A percentile compares a stretch with the other conserved stretches of the same genome.
These are phyloP conservation scores for Pythium rhizo-oryzae DNA, from an alignment of 352 stramenopile genomes.

Conservation along the genomic window DNA sequence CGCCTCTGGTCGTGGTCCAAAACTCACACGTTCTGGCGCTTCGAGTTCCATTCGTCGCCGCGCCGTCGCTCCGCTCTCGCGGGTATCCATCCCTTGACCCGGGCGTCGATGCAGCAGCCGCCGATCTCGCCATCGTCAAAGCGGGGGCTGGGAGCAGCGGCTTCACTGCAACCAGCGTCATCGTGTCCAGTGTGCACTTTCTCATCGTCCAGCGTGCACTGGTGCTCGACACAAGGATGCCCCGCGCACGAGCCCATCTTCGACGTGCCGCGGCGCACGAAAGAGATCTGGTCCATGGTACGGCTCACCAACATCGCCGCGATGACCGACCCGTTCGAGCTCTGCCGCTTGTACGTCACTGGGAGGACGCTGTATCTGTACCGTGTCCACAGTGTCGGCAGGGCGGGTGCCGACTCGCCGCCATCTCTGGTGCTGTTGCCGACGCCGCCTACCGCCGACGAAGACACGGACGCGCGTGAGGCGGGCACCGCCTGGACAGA, in stretches of 20 bases:
- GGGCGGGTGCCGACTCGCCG: too few species aligned
- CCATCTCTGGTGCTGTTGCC: not conserved
- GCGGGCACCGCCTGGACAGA: too few species aligned
- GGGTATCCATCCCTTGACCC: not conserved
- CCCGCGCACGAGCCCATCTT: conserved; percentile 4
- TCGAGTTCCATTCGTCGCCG: not conserved
- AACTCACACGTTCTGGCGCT: not conserved
- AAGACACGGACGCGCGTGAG: not conserved
- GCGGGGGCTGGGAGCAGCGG: too few species aligned
- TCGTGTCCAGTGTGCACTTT: not conserved
- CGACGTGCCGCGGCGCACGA: not conserved
- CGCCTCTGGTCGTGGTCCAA: not conserved
- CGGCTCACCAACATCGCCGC: conserved; percentile 21
- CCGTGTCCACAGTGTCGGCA: not conserved
- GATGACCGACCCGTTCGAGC: conserved; percentile 21
- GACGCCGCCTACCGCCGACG: not conserved
- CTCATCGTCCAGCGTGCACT: not conserved
- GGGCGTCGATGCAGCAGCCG: not conserved
- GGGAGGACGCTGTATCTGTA: conserved; percentile 29
- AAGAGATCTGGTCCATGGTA: conserved; percentile 16
- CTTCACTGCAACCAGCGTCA: too few species aligned
- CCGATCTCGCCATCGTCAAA: not conserved
- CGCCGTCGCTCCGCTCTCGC: not conserved
- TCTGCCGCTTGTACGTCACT: conserved; percentile 20
- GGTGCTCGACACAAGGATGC: not conserved